Base-by-base conservation (phyloP, 2,329 filamentous ascomycete genomes). In the Phoma sp. region DNA sequence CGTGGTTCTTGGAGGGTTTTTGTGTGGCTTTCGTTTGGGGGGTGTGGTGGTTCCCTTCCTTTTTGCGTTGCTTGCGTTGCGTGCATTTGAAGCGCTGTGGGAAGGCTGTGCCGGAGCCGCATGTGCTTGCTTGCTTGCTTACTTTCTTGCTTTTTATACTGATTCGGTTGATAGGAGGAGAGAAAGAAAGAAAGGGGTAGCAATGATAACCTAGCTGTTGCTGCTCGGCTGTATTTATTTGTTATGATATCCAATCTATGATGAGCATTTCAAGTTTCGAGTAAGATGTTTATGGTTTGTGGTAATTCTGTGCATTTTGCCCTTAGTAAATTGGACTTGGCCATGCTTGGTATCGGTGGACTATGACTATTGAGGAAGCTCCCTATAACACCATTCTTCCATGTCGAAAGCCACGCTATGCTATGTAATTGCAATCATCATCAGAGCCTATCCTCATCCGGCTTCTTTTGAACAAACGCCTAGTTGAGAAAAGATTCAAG, bases 101-200 rank as follows among this genome's bases (percentile, higher is more conserved):
- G 33, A 54, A 34, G 51, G 51, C 51, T 54, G 51, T 47, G 51
- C 51, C 51, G 45, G 51, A 54, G 42, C 37, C 39, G 45, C 43
- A 48, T 26, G 34, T 28, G 47, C 47, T 38, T 51, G 47, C 43
- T 43, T 43, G n/a, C 17, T n/a, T 34, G n/a, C n/a, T n/a, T n/a
- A n/a, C n/a, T n/a, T n/a, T n/a, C n/a, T n/a, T n/a, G n/a, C n/a
- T n/a, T n/a, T n/a, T n/a, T n/a, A n/a, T n/a, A n/a, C n/a, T n/a
- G n/a, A n/a, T n/a, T n/a, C n/a, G n/a, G n/a, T n/a, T n/a, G n/a
- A n/a, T n/a, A n/a, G n/a, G n/a, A n/a, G n/a, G 43, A 33, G 48
- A 54, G 45, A 54, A 54, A 48, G 45, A 54, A 54, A 49, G 39
- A 48, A 47, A 29, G 21, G 43, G 39, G 38, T 53, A 42, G 43